Conservation (phyloP, 345 rosid genomes). For the Geranium brycei region DNA sequence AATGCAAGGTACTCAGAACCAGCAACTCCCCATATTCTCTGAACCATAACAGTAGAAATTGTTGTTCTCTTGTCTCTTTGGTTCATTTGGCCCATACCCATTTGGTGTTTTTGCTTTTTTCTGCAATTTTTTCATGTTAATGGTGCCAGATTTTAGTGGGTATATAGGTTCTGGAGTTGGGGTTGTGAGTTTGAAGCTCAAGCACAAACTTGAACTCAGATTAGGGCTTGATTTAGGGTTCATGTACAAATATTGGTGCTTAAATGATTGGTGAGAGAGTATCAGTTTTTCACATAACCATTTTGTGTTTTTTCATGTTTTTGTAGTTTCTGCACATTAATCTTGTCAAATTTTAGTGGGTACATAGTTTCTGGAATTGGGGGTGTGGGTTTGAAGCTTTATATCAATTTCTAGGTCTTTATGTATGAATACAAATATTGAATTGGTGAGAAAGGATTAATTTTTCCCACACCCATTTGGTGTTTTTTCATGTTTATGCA, state of each 20-base stretch:
- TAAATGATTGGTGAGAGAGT: background rate
- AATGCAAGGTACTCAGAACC: conserved; percentile 46
- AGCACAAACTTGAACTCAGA: conserved; percentile 8
- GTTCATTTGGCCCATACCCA: conserved; percentile 55
- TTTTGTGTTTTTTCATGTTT: conserved; percentile 22
- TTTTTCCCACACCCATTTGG: no score
- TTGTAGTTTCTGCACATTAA: conserved; percentile 12
- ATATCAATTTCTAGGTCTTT: no score
- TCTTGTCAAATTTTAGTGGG: conserved; percentile 14
- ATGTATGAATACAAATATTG: no score
- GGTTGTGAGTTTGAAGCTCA: conserved; percentile 9
- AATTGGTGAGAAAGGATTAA: no score
- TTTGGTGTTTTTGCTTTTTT: conserved; percentile 22
- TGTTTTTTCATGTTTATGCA: background rate
- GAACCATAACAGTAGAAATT: conserved; percentile 28
- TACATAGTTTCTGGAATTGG: conserved; percentile 16
- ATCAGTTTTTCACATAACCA: conserved; percentile 48
- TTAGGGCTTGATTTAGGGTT: conserved; percentile 15
- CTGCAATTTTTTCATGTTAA: conserved; percentile 12
- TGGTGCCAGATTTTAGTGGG: conserved; percentile 14
- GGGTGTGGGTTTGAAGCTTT: background rate
- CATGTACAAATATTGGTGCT: background rate
- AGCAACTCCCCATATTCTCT: conserved; percentile 38
- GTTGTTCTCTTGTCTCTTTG: conserved; percentile 41
- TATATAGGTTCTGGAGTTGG: conserved; percentile 17